phyloP scores from a whole-genome alignment of 2,329 filamentous ascomycete genomes.

The Neoascochyta sp. region DNA sequence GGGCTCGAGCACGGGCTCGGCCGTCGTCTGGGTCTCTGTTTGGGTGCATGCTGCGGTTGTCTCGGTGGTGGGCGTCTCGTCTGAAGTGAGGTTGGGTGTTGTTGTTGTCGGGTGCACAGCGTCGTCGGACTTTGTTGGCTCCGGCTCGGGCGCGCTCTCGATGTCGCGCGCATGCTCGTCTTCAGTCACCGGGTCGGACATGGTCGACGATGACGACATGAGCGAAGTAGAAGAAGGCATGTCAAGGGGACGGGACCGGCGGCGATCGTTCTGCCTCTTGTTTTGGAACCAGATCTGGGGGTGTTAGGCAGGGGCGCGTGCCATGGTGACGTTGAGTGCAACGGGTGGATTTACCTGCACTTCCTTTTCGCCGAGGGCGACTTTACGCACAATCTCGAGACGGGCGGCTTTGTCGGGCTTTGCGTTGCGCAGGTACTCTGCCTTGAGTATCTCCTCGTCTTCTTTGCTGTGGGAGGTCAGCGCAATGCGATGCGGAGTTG shows the following conservation, averaged over 20 bases:
- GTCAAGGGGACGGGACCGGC: conserved; percentile 75
- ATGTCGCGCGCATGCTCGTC: conserved; percentile 26
- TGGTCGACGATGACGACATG: conserved; percentile 37
- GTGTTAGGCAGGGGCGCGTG: conserved; percentile 30
- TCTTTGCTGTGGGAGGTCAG: conserved; percentile 48
- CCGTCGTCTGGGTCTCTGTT: conserved; percentile 16
- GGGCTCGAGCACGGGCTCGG: conserved; percentile 15
- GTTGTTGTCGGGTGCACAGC: conserved; percentile 15
- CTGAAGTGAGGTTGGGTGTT: conserved; percentile 19
- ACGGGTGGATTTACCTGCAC: conserved; percentile 68
- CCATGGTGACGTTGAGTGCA: conserved; percentile 24
- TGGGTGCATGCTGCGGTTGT: conserved; percentile 8
- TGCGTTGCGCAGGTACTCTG: conserved; percentile 76
- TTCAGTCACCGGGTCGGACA: conserved; percentile 34
- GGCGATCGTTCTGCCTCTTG: conserved; percentile 71
- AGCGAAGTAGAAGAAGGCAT: conserved; percentile 30
- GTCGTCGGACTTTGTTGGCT: conserved; percentile 18
- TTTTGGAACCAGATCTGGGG: conserved; percentile 96
- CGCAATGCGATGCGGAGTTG: conserved; percentile 14
- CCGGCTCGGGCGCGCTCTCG: conserved; percentile 18
- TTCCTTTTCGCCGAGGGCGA: conserved; percentile 90
- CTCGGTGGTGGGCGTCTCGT: conserved; percentile 11
- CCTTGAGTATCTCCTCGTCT: conserved; percentile 84
- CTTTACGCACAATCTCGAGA: conserved; percentile 76
- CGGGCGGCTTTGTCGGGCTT: conserved; percentile 91